Base-by-base conservation (phyloP, 2,329 filamentous ascomycete species). In the Sporothrix luriei region DNA sequence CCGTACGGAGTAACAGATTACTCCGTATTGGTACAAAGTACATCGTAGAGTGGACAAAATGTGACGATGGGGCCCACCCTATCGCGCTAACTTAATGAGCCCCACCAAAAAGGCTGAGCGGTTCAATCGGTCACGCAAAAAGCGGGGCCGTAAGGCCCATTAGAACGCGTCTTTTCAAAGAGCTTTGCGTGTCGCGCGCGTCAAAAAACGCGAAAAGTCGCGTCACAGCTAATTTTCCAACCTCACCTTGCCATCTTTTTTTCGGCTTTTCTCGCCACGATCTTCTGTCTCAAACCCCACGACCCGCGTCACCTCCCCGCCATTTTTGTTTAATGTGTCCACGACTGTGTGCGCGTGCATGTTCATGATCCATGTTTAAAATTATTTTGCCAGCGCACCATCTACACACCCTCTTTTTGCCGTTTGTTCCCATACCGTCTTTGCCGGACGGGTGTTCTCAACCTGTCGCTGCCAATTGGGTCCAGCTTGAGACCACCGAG, bases 131-230 rank as follows among this genome's bases (percentile, higher is more conserved):
- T 10, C 10, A 51, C 62, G 14, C 61, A 51, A 65, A 64, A 51
- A 38, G 4, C 9, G 62, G 62, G 62, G 19, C 62, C n/a, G n/a
- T 1, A 21, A 5, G 2, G 48, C 19, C 24, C 10, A 29, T 29
- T 48, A 26, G 43, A 21, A 65, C 62, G 62, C 62, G 62, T 65
- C 43, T 29, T 26, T 4, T 38, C 4, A 46, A 43, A 62, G 57
- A 62, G 57, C 57, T 29, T 43, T 40, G 40, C 40, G 57, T 26
- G 49, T 48, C 16, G 29, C 48, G 62, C 62, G 64, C 49, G 40
- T 29, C 21, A 16, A 19, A 54, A 33, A 29, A 69, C 68, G 68
- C 68, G 68, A 69, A 69, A 69, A 69, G 68, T 69, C 68, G 68
- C 68, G 68, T 69, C 68, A 6, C 4, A 14, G 24, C 24, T 38